Base-by-base conservation (phyloP, 768 basidiomycete genomes). In the Boletus rex-veris region DNA sequence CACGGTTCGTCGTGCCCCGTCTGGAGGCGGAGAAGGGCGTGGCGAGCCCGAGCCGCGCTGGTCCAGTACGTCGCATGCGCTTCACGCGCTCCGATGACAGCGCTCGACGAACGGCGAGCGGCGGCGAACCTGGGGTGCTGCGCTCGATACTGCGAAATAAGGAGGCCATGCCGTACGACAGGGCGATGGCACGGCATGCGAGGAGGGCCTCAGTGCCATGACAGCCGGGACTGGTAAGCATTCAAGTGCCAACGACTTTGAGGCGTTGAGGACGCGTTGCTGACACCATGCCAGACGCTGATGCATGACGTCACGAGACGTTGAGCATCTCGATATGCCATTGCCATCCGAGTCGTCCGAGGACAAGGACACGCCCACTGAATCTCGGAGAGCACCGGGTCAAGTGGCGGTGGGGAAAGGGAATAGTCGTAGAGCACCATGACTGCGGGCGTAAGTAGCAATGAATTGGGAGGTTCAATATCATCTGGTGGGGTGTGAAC, bases 71-170 rank as follows among this genome's bases (percentile, higher is more conserved):
- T 28, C 26, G 26, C 26, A 28, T 28, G 1, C 26, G 12, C 33
- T 14, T 14, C 33, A 14, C 33, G 33, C 33, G 12, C 14, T 10
- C 33, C 10, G 18, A 24, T 24, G 24, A 39, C 7, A 9, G n/a
- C 21, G 28, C 21, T 7, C 12, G 14, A 15, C 47, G 39, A 4
- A 24, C 49, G 12, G 42, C 12, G 26, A 8, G 26, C 26, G 26
- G 26, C 8, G 26, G 44, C 21, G 36, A 51, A 6, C 4, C 41
- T 30, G 60, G 48, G 1, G 51, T 51, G 15, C 21, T 61, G 14
- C 54, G 59, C 16, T 61, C 60, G 8, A 58, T 57, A 42, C 50
- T 61, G 18, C 59, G 60, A 12, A 61, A 57, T 36, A 61, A 38
- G 40, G 45, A 50, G 5, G 26, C 50, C 1, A 24, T 38, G 28